Base-by-base conservation (phyloP, 2,329 filamentous ascomycete species). In the Drechslerella dactyloides region DNA sequence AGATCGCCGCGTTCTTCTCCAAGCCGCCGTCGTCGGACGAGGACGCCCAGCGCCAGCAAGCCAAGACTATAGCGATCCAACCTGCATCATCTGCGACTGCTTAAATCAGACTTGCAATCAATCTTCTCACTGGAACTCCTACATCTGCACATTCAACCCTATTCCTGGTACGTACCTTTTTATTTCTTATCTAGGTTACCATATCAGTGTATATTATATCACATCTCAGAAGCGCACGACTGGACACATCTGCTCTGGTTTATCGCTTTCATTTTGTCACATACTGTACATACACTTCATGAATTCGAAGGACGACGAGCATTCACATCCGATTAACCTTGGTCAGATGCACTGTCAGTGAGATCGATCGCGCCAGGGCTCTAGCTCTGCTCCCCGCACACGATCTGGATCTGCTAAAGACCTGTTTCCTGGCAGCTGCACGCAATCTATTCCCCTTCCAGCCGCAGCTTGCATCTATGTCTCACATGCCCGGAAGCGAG, bases 401-500 rank as follows among this genome's bases (percentile, higher is more conserved):
- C 48, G 50, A 37, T 59, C 40, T 23, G 54, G 21, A 30, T 59
- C 19, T 57, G 58, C 59, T 54, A 56, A 62, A 56, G 30, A 27
- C 23, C 46, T 44, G 50, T 53, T 52, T 33, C 60, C 51, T 72
- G 68, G 65, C 68, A 72, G 60, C 68, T 44, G 60, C 61, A 48
- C 56, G 68, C 68, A 63, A 65, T 65, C 33, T 33, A 52, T 53
- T 53, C 63, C 52, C 50, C 58, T 64, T 48, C 46, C 48, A 59
- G 55, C 52, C 55, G n/a, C 40, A 37, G 21, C 60, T 55, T 61
- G 60, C 51, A 61, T 65, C 53, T 64, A 59, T 72, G 68, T 72
- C 68, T 72, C 60, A 72, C 55, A 61, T 72, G 15, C 60, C 57
- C 55, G 51, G 68, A 61, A 65, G 59, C 66, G 59, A n/a, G n/a